Conservation (phyloP, 1,284 basidiomycete genomes). For the Sanguinoderma infundibulare region DNA sequence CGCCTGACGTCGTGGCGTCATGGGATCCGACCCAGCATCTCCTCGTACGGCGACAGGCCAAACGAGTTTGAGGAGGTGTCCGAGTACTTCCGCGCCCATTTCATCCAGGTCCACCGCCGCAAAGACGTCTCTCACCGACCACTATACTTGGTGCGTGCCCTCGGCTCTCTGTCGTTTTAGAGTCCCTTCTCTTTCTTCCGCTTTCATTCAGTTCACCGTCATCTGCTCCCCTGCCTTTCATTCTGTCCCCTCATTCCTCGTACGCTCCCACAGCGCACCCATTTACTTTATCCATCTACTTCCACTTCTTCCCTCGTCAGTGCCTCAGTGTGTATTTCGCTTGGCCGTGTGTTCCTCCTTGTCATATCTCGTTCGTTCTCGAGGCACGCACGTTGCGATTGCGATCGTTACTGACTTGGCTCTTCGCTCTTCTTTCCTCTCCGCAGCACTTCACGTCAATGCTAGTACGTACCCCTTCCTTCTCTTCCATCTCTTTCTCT, state of each 20-base stretch:
- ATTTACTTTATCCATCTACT: background rate
- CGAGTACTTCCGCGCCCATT: constrained; percentile 80
- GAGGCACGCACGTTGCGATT: background rate
- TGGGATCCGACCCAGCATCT: constrained; percentile 62
- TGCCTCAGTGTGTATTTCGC: background rate
- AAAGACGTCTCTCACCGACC: constrained; percentile 63
- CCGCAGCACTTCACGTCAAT: constrained; percentile 78
- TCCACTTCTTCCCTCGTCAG: background rate
- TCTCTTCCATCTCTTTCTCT: constrained; percentile 60
- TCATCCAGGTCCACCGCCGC: constrained; percentile 70
- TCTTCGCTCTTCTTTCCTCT: constrained; percentile 1
- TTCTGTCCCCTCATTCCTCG: no score
- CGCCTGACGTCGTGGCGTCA: background rate
- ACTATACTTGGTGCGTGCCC: constrained; percentile 62
- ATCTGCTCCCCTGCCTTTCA: no score
- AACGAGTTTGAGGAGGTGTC: constrained; percentile 74
- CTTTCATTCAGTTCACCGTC: no score
- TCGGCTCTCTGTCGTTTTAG: no score
- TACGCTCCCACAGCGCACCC: background rate
- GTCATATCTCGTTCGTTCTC: no score
- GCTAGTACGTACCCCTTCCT: constrained; percentile 60
- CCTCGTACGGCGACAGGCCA: constrained; percentile 75
- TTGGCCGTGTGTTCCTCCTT: background rate
- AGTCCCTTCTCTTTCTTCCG: no score
- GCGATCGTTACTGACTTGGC: background rate